These are phyloP conservation scores for Aristolochia californica DNA, from an alignment of 164 flowering plant genomes.

Conservation along the genomic window DNA sequence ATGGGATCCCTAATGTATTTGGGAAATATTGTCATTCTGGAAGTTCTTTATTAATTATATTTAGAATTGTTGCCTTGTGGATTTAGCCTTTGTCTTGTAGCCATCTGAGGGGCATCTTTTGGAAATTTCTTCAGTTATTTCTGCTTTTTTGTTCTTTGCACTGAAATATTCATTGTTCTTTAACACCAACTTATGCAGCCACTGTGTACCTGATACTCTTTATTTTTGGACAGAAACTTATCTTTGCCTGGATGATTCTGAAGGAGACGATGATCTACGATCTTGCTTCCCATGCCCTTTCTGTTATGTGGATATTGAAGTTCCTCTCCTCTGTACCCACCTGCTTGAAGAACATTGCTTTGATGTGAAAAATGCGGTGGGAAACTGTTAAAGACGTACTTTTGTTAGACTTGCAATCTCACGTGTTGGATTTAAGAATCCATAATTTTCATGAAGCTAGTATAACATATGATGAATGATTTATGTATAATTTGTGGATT, in stretches of 20 bases:
- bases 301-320: conserved; percentile 73
- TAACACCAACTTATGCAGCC: neutral
- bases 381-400: neutral
- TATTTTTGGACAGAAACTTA: conserved; percentile 27
- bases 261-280: conserved; percentile 51
- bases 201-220: conserved; percentile 5
- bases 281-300: conserved; percentile 75
- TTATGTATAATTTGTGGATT: too few species aligned
- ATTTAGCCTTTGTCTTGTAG: too few species aligned
- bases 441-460: too few species aligned
- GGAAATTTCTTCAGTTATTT: neutral
- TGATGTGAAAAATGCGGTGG: conserved; percentile 62
- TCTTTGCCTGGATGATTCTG: conserved; percentile 29
- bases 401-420: too few species aligned
- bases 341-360: conserved; percentile 86
- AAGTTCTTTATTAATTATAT: too few species aligned
- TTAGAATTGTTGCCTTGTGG: too few species aligned
- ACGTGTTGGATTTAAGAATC: too few species aligned
- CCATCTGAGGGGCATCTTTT: too few species aligned
- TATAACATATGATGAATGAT: too few species aligned
- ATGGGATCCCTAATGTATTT: too few species aligned
- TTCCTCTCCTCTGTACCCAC: conserved; percentile 45
- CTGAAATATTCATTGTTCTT: neutral
- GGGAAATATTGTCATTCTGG: too few species aligned
- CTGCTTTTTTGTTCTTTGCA: too few species aligned